Conservation (phyloP, 768 basidiomycete species). For the Leccinellum rugosiceps region DNA sequence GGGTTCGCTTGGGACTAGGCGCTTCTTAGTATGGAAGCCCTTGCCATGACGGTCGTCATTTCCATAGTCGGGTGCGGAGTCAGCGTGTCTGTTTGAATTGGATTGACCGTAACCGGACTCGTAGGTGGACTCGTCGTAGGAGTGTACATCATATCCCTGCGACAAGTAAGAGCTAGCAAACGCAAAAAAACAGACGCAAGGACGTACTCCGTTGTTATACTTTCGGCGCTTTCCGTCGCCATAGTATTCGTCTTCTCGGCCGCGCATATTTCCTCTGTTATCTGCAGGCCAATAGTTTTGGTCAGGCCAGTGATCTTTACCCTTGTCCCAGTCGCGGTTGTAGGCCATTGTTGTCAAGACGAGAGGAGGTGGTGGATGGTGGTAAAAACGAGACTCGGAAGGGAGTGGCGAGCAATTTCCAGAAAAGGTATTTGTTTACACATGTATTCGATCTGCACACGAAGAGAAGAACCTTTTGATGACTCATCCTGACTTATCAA, state of each 20-base stretch:
- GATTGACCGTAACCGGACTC: conserved; percentile 32
- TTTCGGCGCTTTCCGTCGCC: conserved; percentile 77
- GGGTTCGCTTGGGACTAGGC: conserved; percentile 78
- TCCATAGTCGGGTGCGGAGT: conserved; percentile 43
- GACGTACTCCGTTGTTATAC: conserved; percentile 65
- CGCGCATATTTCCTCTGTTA: conserved; percentile 40
- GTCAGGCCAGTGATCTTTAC: conserved; percentile 61
- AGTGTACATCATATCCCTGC: conserved; percentile 53
- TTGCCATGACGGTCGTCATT: conserved; percentile 48
- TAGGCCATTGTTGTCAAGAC: conserved; percentile 50
- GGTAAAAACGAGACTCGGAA: conserved; percentile 19
- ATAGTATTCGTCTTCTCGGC: conserved; percentile 67
- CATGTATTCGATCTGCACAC: too few relatives aligned
- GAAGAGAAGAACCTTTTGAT: too few relatives aligned
- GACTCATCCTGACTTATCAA: too few relatives aligned
- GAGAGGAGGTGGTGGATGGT: conserved; percentile 15
- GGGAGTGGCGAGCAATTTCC: too few relatives aligned
- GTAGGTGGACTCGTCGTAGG: conserved; percentile 46
- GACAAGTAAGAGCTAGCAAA: conserved; percentile 7
- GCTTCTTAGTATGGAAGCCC: conserved; percentile 60
- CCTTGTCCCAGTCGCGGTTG: conserved; percentile 86
- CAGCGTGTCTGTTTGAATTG: conserved; percentile 28
- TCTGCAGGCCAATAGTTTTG: conserved; percentile 39
- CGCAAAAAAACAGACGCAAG: neutral
- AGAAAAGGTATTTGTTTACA: too few relatives aligned